phyloP scores from a whole-genome alignment of 108 stramenopile genomes.

The Nannochloropsis salina region DNA sequence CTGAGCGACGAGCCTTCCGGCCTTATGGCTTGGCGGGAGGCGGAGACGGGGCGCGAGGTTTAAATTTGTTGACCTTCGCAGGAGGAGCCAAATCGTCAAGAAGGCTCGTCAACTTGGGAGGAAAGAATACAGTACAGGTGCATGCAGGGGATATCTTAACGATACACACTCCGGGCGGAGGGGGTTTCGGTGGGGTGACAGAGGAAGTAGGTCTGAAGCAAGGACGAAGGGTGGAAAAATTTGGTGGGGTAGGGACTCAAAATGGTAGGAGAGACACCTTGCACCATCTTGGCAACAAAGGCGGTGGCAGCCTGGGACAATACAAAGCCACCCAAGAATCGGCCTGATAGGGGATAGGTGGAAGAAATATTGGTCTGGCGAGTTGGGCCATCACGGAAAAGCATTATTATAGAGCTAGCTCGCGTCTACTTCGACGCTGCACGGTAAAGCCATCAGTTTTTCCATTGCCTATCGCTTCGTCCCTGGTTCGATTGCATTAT shows the following conservation, averaged over 20 bases:
- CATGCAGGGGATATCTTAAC: conserved; percentile 66
- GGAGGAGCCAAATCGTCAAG: background rate
- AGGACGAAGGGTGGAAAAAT: background rate
- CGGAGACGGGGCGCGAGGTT: conserved; percentile 68
- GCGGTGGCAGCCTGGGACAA: background rate
- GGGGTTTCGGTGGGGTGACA: conserved; percentile 30
- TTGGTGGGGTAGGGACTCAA: background rate
- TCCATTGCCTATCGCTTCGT: too few species aligned
- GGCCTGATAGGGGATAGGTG: background rate
- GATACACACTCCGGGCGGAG: conserved; percentile 56
- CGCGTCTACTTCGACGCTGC: too few species aligned
- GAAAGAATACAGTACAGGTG: conserved; percentile 73
- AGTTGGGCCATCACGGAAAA: background rate
- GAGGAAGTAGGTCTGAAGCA: background rate
- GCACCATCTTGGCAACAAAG: background rate
- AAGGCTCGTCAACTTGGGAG: conserved; percentile 78
- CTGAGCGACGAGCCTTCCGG: conserved; percentile 78
- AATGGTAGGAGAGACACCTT: background rate
- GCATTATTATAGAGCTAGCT: background rate
- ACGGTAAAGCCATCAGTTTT: too few species aligned
- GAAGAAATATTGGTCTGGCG: background rate
- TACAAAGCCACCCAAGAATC: background rate
- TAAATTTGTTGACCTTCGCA: background rate
- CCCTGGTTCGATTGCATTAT: too few species aligned
- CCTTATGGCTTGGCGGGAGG: conserved; percentile 95